These are phyloP conservation scores for Nectriaceae sp. DNA, from an alignment of 2,329 filamentous ascomycete genomes.

Conservation along the genomic window DNA sequence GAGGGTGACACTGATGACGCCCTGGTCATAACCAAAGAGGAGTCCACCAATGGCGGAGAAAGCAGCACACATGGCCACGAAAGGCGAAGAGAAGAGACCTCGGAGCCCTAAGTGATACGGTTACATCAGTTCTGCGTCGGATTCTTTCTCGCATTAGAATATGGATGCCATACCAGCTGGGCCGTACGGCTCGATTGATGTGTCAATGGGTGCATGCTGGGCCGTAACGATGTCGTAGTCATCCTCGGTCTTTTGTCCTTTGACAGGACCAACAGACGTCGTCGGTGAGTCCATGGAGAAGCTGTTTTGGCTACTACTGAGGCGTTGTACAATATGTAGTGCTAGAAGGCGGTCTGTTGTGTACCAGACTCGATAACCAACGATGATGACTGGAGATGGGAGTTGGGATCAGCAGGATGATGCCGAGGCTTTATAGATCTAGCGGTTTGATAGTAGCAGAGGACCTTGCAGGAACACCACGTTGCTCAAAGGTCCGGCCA, in stretches of 20 bases:
- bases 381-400: too few species aligned
- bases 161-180: constrained; percentile 1
- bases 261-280: neutral
- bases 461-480: constrained; percentile 2
- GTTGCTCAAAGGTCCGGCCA: neutral
- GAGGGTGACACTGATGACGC: constrained; percentile 37
- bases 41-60: constrained; percentile 10
- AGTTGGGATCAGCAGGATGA: neutral
- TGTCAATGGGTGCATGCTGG: neutral
- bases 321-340: too few species aligned
- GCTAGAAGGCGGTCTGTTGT: too few species aligned
- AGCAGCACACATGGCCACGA: constrained; percentile 4
- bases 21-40: constrained; percentile 30
- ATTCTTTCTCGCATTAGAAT: neutral
- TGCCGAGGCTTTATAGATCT: neutral
- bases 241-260: neutral
- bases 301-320: too few species aligned
- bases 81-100: constrained; percentile 5
- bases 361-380: too few species aligned
- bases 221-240: neutral
- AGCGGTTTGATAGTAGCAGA: neutral
- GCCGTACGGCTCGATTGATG: neutral
- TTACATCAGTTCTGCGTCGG: neutral
- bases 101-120: constrained; percentile 2
- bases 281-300: too few species aligned